Percentiles rank a stretch among this genome's conserved stretches.
These are phyloP conservation scores for Spergularia bocconei DNA, from an alignment of 148 eudicot genomes.

Conservation along the genomic window DNA sequence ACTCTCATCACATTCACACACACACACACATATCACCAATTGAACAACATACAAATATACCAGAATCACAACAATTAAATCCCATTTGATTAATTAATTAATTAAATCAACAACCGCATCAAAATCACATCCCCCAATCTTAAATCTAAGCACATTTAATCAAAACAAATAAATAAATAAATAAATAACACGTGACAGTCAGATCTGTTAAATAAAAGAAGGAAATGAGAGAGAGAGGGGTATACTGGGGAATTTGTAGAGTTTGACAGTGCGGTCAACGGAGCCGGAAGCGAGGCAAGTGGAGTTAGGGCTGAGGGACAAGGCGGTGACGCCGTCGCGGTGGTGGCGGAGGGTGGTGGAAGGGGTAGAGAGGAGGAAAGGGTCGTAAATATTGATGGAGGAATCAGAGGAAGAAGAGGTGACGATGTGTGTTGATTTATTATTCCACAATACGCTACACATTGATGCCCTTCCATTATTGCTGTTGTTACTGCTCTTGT, in stretches of 20 bases:
- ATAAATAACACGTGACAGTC: no score
- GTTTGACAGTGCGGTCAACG: conserved; percentile 76
- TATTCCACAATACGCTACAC: conserved; percentile 76
- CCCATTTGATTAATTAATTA: no score
- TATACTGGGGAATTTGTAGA: conserved; percentile 84
- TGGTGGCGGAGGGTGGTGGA: conserved; percentile 55
- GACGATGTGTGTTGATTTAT: conserved; percentile 56
- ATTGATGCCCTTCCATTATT: conserved; percentile 37
- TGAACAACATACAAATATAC: no score
- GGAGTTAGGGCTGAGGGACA: conserved; percentile 85
- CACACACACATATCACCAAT: no score
- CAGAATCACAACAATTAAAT: no score
- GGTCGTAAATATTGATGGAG: conserved; percentile 61
- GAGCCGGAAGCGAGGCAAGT: conserved; percentile 96
- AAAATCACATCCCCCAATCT: no score
- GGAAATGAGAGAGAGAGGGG: not conserved
- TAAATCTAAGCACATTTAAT: no score
- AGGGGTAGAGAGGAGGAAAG: conserved; percentile 40
- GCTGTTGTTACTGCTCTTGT: conserved; percentile 32
- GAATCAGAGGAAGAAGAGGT: conserved; percentile 71
- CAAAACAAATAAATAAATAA: no score
- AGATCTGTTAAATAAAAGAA: not conserved
- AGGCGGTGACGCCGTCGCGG: conserved; percentile 75
- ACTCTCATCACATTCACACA: no score
- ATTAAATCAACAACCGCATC: no score